phyloP scores from a whole-genome alignment of 1,139 yeast species.

The Lodderomyces metapsilosis region DNA sequence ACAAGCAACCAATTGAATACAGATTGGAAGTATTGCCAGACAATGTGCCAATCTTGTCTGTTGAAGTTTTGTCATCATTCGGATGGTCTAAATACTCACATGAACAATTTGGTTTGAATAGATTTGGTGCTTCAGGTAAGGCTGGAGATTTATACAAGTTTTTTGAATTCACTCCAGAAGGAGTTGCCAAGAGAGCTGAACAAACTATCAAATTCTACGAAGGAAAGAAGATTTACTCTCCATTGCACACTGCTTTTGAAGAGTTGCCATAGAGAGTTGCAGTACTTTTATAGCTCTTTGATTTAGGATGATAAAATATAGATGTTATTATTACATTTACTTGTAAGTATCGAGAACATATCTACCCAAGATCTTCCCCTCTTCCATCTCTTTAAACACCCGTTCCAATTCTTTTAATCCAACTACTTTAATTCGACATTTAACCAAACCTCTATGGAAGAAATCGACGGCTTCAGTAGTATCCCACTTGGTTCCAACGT shows the following conservation, averaged over 20 bases:
- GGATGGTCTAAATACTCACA: constrained; percentile 98
- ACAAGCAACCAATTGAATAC: constrained; percentile 77
- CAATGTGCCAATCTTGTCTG: constrained; percentile 88
- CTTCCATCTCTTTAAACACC: constrained; percentile 66
- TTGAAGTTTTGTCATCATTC: constrained; percentile 88
- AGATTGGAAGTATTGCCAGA: constrained; percentile 87
- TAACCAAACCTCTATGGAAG: constrained; percentile 65
- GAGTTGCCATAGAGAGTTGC: constrained; percentile 2
- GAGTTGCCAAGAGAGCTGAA: constrained; percentile 82
- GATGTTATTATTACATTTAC: constrained; percentile 6
- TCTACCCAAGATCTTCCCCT: constrained; percentile 73
- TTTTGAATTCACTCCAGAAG: constrained; percentile 93
- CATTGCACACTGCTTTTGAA: constrained; percentile 72
- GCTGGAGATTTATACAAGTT: constrained; percentile 77
- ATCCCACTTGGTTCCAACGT: constrained; percentile 81
- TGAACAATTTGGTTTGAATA: constrained; percentile 93
- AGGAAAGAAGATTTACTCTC: constrained; percentile 71
- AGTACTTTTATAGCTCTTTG: not conserved
- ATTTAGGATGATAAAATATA: too few species aligned
- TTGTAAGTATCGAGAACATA: constrained; percentile 56
- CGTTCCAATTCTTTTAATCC: constrained; percentile 59
- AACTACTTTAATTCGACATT: constrained; percentile 65
- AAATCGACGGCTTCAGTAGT: constrained; percentile 75
- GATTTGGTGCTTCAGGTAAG: constrained; percentile 98
- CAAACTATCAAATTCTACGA: constrained; percentile 82